A percentile compares a stretch with the other conserved stretches of the same genome.
phyloP scores from a whole-genome alignment of 352 stramenopile species.

The Phytophthora sp. region DNA sequence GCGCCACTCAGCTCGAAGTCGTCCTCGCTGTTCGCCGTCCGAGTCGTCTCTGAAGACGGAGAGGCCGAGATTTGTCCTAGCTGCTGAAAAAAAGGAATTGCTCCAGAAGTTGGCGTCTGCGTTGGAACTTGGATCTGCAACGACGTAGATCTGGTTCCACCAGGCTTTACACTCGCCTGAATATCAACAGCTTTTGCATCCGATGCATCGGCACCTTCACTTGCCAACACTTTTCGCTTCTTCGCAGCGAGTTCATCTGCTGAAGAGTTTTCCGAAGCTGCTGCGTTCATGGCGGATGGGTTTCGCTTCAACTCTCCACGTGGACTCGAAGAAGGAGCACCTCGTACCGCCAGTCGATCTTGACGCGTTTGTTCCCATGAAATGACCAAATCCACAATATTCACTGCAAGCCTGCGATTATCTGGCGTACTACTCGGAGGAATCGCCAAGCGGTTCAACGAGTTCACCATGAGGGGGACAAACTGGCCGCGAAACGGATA shows the following conservation, averaged over 20 bases:
- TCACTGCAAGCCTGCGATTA: conserved; percentile 93
- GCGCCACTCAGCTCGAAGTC: conserved; percentile 87
- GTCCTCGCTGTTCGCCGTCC: conserved; percentile 62
- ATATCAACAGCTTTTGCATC: conserved; percentile 30
- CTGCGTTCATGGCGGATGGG: conserved; percentile 24
- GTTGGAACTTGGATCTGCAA: conserved; percentile 23
- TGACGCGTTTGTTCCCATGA: conserved; percentile 93
- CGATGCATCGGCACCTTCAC: conserved; percentile 12
- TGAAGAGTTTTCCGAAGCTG: conserved; percentile 14
- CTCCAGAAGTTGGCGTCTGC: neutral
- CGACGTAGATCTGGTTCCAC: neutral
- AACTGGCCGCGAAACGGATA: conserved; percentile 93
- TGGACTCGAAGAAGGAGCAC: conserved; percentile 20
- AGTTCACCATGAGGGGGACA: conserved; percentile 96
- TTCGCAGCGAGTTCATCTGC: conserved; percentile 43
- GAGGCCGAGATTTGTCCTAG: conserved; percentile 26
- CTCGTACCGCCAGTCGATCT: conserved; percentile 56
- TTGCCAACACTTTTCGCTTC: conserved; percentile 52
- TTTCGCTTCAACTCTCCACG: conserved; percentile 49
- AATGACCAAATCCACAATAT: conserved; percentile 96
- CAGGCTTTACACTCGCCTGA: conserved; percentile 17
- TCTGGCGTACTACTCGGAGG: conserved; percentile 93
- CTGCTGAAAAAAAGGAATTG: conserved; percentile 17
- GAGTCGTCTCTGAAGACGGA: conserved; percentile 31
- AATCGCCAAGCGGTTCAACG: conserved; percentile 95